Percentiles rank a stretch among this genome's conserved stretches.
phyloP scores from a whole-genome alignment of 129 eudicot genomes.

The Oenanthe sinensis region DNA sequence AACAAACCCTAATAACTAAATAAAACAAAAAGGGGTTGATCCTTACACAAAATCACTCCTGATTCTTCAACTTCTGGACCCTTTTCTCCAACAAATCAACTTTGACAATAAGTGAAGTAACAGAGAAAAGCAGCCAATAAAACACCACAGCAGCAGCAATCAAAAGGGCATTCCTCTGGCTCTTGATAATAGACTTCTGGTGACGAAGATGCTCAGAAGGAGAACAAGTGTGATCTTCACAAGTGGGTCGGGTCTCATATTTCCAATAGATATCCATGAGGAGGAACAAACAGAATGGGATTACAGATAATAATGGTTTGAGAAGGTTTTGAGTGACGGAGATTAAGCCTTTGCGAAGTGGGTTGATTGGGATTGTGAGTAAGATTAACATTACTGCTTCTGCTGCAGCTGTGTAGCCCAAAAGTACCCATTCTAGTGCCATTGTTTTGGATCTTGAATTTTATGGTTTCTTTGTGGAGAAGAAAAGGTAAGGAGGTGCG shows the following conservation, averaged over 20 bases:
- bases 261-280: slow-evolving; percentile 81
- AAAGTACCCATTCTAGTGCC: slow-evolving; percentile 90
- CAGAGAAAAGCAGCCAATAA: slow-evolving; percentile 78
- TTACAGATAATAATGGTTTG: slow-evolving; percentile 71
- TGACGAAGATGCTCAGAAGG: slow-evolving; percentile 79
- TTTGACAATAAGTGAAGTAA: slow-evolving; percentile 56
- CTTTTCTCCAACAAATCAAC: slow-evolving; percentile 62
- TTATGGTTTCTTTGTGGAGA: neutral
- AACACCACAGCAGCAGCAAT: slow-evolving; percentile 64
- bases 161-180: slow-evolving; percentile 81
- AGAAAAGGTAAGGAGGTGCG: neutral
- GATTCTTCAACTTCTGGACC: slow-evolving; percentile 46
- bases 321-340: slow-evolving; percentile 57
- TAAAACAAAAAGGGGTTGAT: neutral
- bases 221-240: slow-evolving; percentile 47
- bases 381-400: slow-evolving; percentile 78
- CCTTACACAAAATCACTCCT: slow-evolving; percentile 31
- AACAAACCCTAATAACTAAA: neutral
- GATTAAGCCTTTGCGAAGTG: slow-evolving; percentile 65
- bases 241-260: slow-evolving; percentile 70
- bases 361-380: slow-evolving; percentile 57
- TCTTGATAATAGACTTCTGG: slow-evolving; percentile 81
- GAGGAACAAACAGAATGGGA: slow-evolving; percentile 73
- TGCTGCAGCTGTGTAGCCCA: slow-evolving; percentile 84
- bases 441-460: slow-evolving; percentile 21